Evolutionary conservation across 495 filamentous ascomycete species (phyloP).

Genomic region (Aspergillus baeticus): DNA sequence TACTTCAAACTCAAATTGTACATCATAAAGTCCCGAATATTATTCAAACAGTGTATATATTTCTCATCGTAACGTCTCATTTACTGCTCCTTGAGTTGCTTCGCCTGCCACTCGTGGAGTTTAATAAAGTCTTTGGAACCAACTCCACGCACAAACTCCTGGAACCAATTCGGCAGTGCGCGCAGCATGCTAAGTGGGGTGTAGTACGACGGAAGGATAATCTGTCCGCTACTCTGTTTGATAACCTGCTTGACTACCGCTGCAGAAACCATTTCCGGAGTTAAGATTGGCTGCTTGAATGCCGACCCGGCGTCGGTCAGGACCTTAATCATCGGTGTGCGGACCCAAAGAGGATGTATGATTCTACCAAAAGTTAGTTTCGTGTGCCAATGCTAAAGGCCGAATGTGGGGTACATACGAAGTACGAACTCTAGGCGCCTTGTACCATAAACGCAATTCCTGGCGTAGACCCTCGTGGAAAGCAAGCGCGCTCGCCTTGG

Average conservation of each 20-base stretch:
- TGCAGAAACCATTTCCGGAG: slow-evolving; percentile 33
- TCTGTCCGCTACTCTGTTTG: slow-evolving; percentile 40
- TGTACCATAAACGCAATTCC: slow-evolving; percentile 43
- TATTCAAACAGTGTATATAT: neutral
- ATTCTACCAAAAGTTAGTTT: slow-evolving; percentile 24
- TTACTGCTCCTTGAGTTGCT: neutral
- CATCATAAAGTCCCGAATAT: too few species aligned
- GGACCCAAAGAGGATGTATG: slow-evolving; percentile 46
- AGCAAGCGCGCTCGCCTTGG: slow-evolving; percentile 56
- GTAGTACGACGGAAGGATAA: slow-evolving; percentile 31
- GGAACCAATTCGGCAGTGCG: slow-evolving; percentile 41
- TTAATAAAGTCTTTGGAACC: slow-evolving; percentile 26
- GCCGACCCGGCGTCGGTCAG: slow-evolving; percentile 35
- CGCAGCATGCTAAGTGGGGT: slow-evolving; percentile 30
- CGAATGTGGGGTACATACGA: slow-evolving; percentile 26
- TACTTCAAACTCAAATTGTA: neutral
- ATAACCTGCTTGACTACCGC: slow-evolving; percentile 45
- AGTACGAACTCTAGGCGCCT: slow-evolving; percentile 42
- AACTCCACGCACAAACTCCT: slow-evolving; percentile 33
- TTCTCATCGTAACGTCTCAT: neutral
- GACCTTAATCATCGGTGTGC: slow-evolving; percentile 44
- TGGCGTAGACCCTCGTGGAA: slow-evolving; percentile 53
- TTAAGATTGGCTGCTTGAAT: slow-evolving; percentile 40
- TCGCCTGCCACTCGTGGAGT: slow-evolving; percentile 12
- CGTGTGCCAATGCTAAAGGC: neutral